Conservation (phyloP, 495 filamentous ascomycete genomes). For the Penicillium egyptiacum region DNA sequence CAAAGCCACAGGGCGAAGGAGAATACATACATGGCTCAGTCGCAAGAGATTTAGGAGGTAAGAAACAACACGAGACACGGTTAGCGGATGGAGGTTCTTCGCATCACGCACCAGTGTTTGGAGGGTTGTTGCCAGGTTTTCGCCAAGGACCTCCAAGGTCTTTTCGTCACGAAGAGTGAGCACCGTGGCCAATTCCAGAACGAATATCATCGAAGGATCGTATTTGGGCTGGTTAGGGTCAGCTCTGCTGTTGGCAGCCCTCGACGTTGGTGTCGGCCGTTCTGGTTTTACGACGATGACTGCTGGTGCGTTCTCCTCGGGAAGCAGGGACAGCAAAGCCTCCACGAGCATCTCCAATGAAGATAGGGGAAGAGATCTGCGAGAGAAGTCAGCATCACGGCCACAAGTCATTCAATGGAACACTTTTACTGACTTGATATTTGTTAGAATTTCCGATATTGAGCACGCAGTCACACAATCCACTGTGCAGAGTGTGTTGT, state of each 20-base stretch:
- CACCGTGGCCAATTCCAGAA: constrained; percentile 85
- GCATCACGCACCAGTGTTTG: constrained; percentile 81
- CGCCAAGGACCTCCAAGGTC: constrained; percentile 70
- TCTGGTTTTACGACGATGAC: constrained; percentile 90
- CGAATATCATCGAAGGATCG: constrained; percentile 81
- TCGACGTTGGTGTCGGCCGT: constrained; percentile 54
- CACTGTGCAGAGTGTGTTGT: constrained; percentile 90
- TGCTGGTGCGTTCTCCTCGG: constrained; percentile 75
- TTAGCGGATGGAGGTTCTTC: constrained; percentile 70
- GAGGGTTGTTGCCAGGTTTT: constrained; percentile 73
- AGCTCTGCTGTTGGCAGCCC: constrained; percentile 42
- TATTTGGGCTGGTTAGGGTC: constrained; percentile 65
- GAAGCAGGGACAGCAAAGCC: constrained; percentile 76
- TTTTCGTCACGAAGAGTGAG: constrained; percentile 74
- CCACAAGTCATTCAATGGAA: neutral
- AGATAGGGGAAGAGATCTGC: constrained; percentile 66
- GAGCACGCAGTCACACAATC: constrained; percentile 91
- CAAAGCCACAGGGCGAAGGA: neutral
- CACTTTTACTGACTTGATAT: constrained; percentile 66
- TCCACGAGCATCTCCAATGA: constrained; percentile 67
- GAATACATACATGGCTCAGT: constrained; percentile 75
- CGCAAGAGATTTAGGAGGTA: constrained; percentile 84
- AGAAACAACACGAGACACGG: constrained; percentile 78
- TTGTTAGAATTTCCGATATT: constrained; percentile 77
- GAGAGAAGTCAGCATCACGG: constrained; percentile 4